A percentile compares a stretch with the other conserved stretches of the same genome.
These are phyloP conservation scores for Arachis hypogaea DNA, from an alignment of 306 rosid genomes.

Conservation along the genomic window DNA sequence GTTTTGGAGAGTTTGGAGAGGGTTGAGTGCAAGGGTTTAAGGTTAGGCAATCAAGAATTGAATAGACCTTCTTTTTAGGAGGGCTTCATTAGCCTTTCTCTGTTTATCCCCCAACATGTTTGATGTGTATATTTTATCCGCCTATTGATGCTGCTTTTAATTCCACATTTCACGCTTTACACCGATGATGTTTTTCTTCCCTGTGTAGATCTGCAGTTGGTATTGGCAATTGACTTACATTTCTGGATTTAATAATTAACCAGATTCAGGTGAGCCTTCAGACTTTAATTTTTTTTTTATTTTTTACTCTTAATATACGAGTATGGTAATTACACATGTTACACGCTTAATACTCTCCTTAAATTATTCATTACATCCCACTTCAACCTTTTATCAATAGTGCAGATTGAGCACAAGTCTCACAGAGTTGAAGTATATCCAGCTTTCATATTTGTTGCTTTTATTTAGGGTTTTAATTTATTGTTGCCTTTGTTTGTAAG, in stretches of 20 bases:
- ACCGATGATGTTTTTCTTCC: conserved; percentile 7
- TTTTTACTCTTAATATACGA: not conserved
- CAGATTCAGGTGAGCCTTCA: conserved; percentile 63
- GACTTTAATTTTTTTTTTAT: too few relatives aligned
- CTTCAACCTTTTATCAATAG: not conserved
- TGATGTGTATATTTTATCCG: not conserved
- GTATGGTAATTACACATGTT: conserved; percentile 12
- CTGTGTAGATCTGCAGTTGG: conserved; percentile 56
- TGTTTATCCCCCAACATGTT: not conserved
- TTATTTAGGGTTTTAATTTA: conserved; percentile 22
- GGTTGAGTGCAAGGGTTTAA: too few relatives aligned
- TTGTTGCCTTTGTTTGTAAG: conserved; percentile 51
- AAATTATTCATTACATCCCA: not conserved
- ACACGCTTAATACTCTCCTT: not conserved
- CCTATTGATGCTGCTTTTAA: not conserved
- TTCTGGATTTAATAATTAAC: conserved; percentile 59
- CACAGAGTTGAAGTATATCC: not conserved
- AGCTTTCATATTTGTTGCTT: conserved; percentile 16
- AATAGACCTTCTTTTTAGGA: conserved; percentile 2
- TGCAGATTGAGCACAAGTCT: conserved; percentile 21
- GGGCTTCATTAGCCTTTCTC: not conserved
- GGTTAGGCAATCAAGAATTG: not conserved
- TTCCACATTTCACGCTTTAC: not conserved
- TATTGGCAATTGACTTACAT: conserved; percentile 55
- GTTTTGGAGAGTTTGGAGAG: too few relatives aligned